phyloP scores from a whole-genome alignment of 2,329 filamentous ascomycete species.

The Aspergillus sp. region DNA sequence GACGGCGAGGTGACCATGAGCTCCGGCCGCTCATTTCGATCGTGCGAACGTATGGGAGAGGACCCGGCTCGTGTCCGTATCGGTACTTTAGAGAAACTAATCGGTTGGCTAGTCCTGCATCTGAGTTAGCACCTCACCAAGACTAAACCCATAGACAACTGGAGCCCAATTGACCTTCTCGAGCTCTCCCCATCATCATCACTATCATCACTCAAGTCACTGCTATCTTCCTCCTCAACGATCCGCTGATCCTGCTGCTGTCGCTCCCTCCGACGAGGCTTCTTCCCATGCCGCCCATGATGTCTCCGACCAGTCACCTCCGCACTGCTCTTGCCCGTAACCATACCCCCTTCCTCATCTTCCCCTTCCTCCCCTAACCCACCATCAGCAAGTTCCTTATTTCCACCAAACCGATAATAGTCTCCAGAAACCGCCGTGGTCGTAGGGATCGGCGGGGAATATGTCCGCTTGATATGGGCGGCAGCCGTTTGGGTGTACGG shows the following conservation, averaged over 20 bases:
- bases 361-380: constrained; percentile 44
- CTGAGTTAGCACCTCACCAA: neutral
- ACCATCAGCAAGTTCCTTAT: constrained; percentile 24
- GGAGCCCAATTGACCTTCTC: constrained; percentile 23
- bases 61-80: constrained; percentile 78
- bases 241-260: constrained; percentile 46
- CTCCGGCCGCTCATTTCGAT: constrained; percentile 39
- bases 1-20: constrained; percentile 53
- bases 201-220: constrained; percentile 60
- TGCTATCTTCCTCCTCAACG: constrained; percentile 59
- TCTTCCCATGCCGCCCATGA: constrained; percentile 24
- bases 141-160: no score
- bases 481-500: constrained; percentile 37
- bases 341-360: constrained; percentile 57
- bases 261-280: constrained; percentile 29
- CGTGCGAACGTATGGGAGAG: constrained; percentile 63
- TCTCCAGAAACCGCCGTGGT: constrained; percentile 51
- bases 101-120: constrained; percentile 70
- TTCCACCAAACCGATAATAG: constrained; percentile 50
- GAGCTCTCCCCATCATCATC: constrained; percentile 52
- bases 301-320: constrained; percentile 49
- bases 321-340: constrained; percentile 51
- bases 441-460: constrained; percentile 61
- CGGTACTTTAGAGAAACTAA: constrained; percentile 95
- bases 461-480: constrained; percentile 55